phyloP scores from a whole-genome alignment of 1,139 yeast genomes.

The Candida buenavistaensis region DNA sequence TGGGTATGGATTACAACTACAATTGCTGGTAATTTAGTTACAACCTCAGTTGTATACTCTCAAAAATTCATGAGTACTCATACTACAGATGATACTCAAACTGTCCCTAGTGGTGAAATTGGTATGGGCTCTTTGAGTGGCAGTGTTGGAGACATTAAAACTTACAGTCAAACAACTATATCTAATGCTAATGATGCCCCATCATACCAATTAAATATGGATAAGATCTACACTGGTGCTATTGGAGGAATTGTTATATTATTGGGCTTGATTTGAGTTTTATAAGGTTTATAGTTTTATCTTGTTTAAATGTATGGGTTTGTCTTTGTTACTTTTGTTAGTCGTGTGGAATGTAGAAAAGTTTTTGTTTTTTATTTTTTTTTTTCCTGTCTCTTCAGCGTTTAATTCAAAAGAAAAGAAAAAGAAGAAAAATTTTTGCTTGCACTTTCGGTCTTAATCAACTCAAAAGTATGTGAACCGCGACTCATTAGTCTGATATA shows the following conservation, averaged over 20 bases:
- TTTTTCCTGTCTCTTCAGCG: no score
- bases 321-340: not conserved
- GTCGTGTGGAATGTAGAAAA: conserved; percentile 2
- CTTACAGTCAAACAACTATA: conserved; percentile 32
- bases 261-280: conserved; percentile 11
- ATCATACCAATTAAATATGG: not conserved
- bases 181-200: conserved; percentile 9
- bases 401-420: no score
- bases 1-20: conserved; percentile 39
- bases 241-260: conserved; percentile 9
- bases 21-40: conserved; percentile 27
- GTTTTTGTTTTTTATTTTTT: not conserved
- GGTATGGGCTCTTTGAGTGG: conserved; percentile 41
- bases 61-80: conserved; percentile 34
- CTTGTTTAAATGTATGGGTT: not conserved
- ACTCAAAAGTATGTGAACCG: no score
- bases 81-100: conserved; percentile 21
- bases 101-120: conserved; percentile 25
- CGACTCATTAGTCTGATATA: no score
- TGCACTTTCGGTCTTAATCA: no score
- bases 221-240: conserved; percentile 9
- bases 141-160: conserved; percentile 33
- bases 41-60: conserved; percentile 27
- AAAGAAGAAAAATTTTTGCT: no score
- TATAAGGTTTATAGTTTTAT: not conserved